Evolutionary conservation across 2,329 filamentous ascomycete genomes (phyloP).

Genomic region (Penicillium sp.): DNA sequence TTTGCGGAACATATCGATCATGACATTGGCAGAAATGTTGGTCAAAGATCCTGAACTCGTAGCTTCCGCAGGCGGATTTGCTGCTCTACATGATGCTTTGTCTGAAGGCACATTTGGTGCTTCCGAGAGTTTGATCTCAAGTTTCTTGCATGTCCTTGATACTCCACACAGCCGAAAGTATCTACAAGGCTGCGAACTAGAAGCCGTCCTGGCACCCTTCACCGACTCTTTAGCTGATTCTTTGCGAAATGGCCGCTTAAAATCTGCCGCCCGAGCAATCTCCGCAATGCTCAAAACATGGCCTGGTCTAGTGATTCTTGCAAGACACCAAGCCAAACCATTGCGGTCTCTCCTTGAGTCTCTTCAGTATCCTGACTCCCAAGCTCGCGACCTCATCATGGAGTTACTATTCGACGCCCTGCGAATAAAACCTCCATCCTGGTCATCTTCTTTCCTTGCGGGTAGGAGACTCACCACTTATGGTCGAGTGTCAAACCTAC

Average conservation of each 20-base stretch:
- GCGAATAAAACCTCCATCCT: slow-evolving; percentile 88
- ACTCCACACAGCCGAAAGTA: slow-evolving; percentile 77
- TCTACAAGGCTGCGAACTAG: slow-evolving; percentile 84
- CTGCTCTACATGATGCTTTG: slow-evolving; percentile 85
- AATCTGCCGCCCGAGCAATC: slow-evolving; percentile 90
- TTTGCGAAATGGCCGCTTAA: slow-evolving; percentile 65
- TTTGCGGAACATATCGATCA: slow-evolving; percentile 83
- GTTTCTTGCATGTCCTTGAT: slow-evolving; percentile 89
- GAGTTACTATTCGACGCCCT: slow-evolving; percentile 83
- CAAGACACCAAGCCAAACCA: slow-evolving; percentile 83
- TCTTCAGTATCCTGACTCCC: slow-evolving; percentile 58
- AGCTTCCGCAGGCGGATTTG: slow-evolving; percentile 79
- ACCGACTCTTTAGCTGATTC: slow-evolving; percentile 71
- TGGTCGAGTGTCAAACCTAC: slow-evolving; percentile 85
- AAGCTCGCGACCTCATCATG: slow-evolving; percentile 73
- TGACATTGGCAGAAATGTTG: slow-evolving; percentile 90
- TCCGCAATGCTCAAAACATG: slow-evolving; percentile 88
- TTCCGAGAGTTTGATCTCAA: slow-evolving; percentile 81
- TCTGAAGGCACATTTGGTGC: slow-evolving; percentile 90
- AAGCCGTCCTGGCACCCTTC: slow-evolving; percentile 86
- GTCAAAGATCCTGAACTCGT: slow-evolving; percentile 81
- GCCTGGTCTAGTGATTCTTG: slow-evolving; percentile 85
- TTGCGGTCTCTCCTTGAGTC: slow-evolving; percentile 76
- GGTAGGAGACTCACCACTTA: slow-evolving; percentile 93
- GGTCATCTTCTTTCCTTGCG: slow-evolving; percentile 94